Base-by-base conservation (phyloP, 345 rosid species). In the Kandelia obovata region DNA sequence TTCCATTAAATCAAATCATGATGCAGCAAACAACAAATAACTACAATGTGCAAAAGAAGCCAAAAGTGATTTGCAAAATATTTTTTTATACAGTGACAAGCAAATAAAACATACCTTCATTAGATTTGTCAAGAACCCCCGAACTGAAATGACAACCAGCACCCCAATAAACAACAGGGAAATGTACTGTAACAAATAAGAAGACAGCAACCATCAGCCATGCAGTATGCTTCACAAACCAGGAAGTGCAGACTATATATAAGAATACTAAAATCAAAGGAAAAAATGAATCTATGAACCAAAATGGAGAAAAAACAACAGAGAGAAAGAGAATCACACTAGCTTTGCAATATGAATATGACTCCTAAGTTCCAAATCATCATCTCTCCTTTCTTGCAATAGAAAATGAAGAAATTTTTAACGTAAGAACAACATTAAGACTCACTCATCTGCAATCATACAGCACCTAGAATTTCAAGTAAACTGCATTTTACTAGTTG, bases 151-250 rank as follows among this genome's bases (percentile, higher is more conserved):
- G 61, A 89, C 87, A 16, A 95, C 83, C 90, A 92, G 76, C 84
- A 95, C 84, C 70, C 99, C 99, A 28, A 95, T 95, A 83, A 92
- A 95, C 64, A 95, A 53, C 73, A 92, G 81, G 69, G 99, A 95
- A 62, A 95, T 88, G 77, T 92, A 89, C 96, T 95, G 96, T 76
- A 78, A 43, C 69, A 78, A 56, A 77, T 61, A 78, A 75, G 56
- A 68, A 68, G 69, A 31, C 26, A 16, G 53, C 11, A 67, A 46
- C 52, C 27, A 62, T 68, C 57, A 31, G 64, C 53, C 55, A 26
- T 52, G 70, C 60, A 71, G 58, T 19, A 65, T n/a, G 46, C 21
- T 46, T 52, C 27, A 49, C 46, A 56, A 26, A 31, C 23, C 26
- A 46, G 10, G 19, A n/a, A 4, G 16, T 31, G 53, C 34, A 51